Percentiles rank a stretch among this genome's conserved stretches.
These are phyloP conservation scores for Yamadazyma sp. DNA, from an alignment of 805 yeast genomes.

Conservation along the genomic window DNA sequence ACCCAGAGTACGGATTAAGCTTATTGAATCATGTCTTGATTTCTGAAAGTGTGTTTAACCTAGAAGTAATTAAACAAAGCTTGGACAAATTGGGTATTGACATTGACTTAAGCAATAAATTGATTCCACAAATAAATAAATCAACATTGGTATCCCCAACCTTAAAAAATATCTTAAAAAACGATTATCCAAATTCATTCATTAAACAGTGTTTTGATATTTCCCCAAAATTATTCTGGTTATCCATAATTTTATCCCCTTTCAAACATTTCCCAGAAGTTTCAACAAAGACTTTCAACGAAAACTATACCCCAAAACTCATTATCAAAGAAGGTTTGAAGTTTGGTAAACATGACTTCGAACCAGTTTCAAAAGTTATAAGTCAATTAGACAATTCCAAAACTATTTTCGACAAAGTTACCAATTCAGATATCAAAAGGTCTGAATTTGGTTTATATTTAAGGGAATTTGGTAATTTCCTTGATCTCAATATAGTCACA, in stretches of 20 bases:
- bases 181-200: background rate
- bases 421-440: constrained; percentile 30
- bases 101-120: background rate
- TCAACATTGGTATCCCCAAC: constrained; percentile 19
- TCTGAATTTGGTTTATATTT: constrained; percentile 61
- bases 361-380: constrained; percentile 36
- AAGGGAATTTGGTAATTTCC: constrained; percentile 50
- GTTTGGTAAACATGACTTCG: constrained; percentile 55
- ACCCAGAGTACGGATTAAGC: constrained; percentile 62
- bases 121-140: constrained; percentile 11
- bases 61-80: constrained; percentile 5
- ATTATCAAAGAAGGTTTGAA: constrained; percentile 70
- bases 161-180: background rate
- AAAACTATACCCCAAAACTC: constrained; percentile 41
- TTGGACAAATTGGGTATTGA: constrained; percentile 1
- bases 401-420: constrained; percentile 17
- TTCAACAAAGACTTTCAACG: constrained; percentile 35
- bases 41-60: constrained; percentile 54
- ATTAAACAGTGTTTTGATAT: constrained; percentile 4
- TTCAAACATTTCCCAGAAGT: constrained; percentile 38
- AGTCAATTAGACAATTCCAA: constrained; percentile 16
- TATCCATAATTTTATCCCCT: constrained; percentile 48
- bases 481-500: constrained; percentile 42
- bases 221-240: constrained; percentile 37
- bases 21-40: constrained; percentile 55